These are phyloP conservation scores for Gnomoniopsis smithogilvyi DNA, from an alignment of 2,329 filamentous ascomycete species.

Conservation along the genomic window DNA sequence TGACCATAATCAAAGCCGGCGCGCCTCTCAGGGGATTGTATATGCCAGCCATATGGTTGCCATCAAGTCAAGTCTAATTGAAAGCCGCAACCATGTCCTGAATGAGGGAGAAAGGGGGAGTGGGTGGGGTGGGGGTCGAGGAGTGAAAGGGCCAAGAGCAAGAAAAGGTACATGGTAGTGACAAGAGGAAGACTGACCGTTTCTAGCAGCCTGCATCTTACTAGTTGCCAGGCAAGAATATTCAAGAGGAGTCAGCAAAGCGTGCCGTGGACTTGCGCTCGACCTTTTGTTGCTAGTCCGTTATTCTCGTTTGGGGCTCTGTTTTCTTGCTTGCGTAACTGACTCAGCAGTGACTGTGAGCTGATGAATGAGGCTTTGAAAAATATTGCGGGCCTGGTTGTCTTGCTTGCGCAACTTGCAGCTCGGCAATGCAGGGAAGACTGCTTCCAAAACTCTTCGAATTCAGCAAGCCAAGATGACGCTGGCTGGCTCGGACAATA, in stretches of 20 bases:
- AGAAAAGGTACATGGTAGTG: not conserved
- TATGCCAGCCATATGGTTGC: too few relatives aligned
- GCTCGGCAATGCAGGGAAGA: not conserved
- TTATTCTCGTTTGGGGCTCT: not conserved
- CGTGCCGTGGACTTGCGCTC: not conserved
- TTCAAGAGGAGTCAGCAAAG: not conserved
- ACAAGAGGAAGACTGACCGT: constrained; percentile 14
- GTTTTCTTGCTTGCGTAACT: constrained; percentile 3
- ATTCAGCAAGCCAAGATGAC: too few relatives aligned
- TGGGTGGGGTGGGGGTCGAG: not conserved
- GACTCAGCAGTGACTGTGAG: constrained; percentile 14
- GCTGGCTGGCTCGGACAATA: not conserved
- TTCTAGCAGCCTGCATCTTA: constrained; percentile 19
- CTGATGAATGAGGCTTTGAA: not conserved
- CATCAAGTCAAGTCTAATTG: not conserved
- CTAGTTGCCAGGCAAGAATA: constrained; percentile 5
- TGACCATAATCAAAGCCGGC: not conserved
- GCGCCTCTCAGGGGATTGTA: too few relatives aligned
- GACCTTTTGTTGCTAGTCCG: not conserved
- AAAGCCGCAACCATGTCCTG: not conserved
- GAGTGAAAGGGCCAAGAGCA: not conserved
- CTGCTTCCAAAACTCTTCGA: not conserved
- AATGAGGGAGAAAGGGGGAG: not conserved
- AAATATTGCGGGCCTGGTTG: not conserved
- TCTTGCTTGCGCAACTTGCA: not conserved